Evolutionary conservation across 1,284 basidiomycete species (phyloP).

Genomic region (Moesziomyces sp.): DNA sequence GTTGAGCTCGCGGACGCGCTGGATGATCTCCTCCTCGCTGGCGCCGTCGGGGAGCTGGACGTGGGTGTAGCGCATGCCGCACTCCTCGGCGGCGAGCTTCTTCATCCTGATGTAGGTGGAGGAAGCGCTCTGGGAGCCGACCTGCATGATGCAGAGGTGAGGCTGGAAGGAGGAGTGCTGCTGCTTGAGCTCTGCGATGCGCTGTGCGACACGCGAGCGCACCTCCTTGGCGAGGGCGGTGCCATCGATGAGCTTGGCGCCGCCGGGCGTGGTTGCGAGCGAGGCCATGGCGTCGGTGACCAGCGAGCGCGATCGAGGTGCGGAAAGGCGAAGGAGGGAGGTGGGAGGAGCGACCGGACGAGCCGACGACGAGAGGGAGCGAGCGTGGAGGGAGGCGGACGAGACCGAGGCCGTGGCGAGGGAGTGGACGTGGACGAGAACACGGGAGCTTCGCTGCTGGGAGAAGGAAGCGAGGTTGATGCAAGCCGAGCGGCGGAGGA

Average conservation of each 20-base stretch:
- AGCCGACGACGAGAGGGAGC: slow-evolving; percentile 11
- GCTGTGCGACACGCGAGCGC: slow-evolving; percentile 55
- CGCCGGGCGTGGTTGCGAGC: slow-evolving; percentile 51
- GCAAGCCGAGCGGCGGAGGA: slow-evolving; percentile 46
- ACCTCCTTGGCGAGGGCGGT: slow-evolving; percentile 85
- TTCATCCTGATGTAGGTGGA: slow-evolving; percentile 97
- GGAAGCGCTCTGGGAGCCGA: slow-evolving; percentile 89
- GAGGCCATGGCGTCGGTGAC: slow-evolving; percentile 50
- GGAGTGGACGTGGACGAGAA: background rate
- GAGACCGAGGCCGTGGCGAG: slow-evolving; percentile 3
- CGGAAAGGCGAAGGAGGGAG: slow-evolving; percentile 2
- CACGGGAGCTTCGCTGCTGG: slow-evolving; percentile 35
- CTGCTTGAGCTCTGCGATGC: slow-evolving; percentile 60
- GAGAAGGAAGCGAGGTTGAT: slow-evolving; percentile 41
- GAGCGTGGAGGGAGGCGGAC: background rate
- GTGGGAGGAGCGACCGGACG: slow-evolving; percentile 5
- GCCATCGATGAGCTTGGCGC: slow-evolving; percentile 81
- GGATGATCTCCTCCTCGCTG: slow-evolving; percentile 80
- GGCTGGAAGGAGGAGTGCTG: slow-evolving; percentile 85
- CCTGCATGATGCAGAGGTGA: slow-evolving; percentile 91
- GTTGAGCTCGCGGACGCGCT: slow-evolving; percentile 84
- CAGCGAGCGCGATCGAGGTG: slow-evolving; percentile 14
- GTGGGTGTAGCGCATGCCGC: slow-evolving; percentile 89
- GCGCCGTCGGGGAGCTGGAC: slow-evolving; percentile 77
- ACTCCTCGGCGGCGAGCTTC: slow-evolving; percentile 91